Percentiles rank a stretch among this genome's conserved stretches.
phyloP scores from a whole-genome alignment of 2,329 filamentous ascomycete genomes.

The Drechslerella stenobrocha region DNA sequence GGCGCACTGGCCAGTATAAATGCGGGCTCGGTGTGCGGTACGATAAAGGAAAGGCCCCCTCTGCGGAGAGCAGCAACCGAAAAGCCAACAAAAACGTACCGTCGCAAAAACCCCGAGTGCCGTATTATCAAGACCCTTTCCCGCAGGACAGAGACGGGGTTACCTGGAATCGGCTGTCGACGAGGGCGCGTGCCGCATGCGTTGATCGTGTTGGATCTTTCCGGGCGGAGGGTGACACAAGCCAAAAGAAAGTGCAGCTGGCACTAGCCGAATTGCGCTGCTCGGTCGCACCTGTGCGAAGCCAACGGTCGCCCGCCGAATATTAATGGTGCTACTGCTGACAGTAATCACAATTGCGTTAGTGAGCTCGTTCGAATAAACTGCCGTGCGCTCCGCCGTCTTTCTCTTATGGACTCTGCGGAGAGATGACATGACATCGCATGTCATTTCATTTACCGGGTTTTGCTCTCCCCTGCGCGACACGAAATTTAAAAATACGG shows the following conservation, averaged over 20 bases:
- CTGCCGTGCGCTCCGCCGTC: too few species aligned
- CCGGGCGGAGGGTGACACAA: slow-evolving; percentile 39
- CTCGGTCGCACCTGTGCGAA: slow-evolving; percentile 32
- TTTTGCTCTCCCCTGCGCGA: neutral
- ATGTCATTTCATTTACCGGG: slow-evolving; percentile 2
- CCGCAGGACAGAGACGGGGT: neutral
- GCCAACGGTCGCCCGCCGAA: neutral
- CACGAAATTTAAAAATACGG: too few species aligned
- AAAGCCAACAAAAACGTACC: too few species aligned
- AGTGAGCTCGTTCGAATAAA: too few species aligned
- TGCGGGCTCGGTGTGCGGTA: neutral
- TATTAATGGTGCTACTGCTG: neutral
- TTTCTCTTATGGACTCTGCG: too few species aligned
- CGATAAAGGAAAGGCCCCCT: neutral
- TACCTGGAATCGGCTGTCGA: slow-evolving; percentile 4
- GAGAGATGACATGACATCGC: too few species aligned
- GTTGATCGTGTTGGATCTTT: slow-evolving; percentile 46
- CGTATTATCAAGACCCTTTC: neutral
- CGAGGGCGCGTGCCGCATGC: slow-evolving; percentile 18
- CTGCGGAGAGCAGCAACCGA: too few species aligned
- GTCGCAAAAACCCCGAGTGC: too few species aligned
- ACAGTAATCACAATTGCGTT: neutral
- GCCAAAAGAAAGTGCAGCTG: slow-evolving; percentile 24
- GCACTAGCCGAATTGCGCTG: slow-evolving; percentile 30
- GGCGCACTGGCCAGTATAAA: too few species aligned